phyloP scores from a whole-genome alignment of 169 alveolate species.

The Cryptosporidium ubiquitum region DNA sequence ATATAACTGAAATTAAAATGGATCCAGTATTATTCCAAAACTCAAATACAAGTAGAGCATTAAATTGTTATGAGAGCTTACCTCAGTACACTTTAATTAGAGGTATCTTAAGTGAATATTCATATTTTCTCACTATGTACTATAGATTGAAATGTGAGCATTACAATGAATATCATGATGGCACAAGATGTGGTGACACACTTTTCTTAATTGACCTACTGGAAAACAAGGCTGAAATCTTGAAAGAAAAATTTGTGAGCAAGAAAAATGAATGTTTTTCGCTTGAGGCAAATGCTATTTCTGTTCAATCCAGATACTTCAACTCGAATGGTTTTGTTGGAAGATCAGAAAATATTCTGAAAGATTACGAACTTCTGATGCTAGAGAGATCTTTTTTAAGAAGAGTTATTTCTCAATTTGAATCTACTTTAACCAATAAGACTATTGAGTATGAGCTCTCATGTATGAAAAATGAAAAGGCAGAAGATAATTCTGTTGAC shows the following conservation, averaged over 20 bases:
- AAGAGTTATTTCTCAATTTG: conserved; percentile 38
- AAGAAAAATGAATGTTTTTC: conserved; percentile 36
- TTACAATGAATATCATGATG: conserved; percentile 48
- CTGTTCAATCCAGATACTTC: conserved; percentile 38
- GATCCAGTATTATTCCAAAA: not conserved
- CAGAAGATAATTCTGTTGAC: not conserved
- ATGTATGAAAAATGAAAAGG: not conserved
- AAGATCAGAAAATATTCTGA: not conserved
- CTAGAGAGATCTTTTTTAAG: conserved; percentile 50
- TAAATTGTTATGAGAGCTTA: conserved; percentile 27
- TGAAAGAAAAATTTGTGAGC: conserved; percentile 1
- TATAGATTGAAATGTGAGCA: conserved; percentile 37
- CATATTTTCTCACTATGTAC: conserved; percentile 8
- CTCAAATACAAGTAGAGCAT: conserved; percentile 61
- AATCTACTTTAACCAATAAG: not conserved
- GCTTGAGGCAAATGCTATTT: conserved; percentile 18
- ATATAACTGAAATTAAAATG: not conserved
- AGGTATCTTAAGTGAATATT: conserved; percentile 31
- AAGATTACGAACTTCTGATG: conserved; percentile 12
- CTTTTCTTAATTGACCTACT: conserved; percentile 27
- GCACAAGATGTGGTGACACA: conserved; percentile 47
- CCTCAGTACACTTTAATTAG: conserved; percentile 19
- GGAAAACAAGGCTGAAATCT: conserved; percentile 15
- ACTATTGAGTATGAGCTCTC: conserved; percentile 25
- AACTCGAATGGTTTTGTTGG: conserved; percentile 30